These are phyloP conservation scores for Colletotrichum filicis DNA, from an alignment of 2,329 filamentous ascomycete genomes.

Conservation along the genomic window DNA sequence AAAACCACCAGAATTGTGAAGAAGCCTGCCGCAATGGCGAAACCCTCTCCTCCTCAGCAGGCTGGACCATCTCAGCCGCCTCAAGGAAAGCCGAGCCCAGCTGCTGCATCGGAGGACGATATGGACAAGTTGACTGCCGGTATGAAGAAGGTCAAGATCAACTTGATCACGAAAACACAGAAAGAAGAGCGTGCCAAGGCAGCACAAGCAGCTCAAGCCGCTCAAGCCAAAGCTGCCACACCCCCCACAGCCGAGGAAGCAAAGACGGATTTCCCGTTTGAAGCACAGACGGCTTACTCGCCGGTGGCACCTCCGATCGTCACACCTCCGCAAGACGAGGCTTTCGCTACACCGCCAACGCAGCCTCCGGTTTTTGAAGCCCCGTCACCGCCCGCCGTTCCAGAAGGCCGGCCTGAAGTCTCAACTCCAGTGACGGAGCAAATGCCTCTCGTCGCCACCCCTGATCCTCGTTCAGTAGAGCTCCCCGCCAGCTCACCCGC, in stretches of 20 bases:
- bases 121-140: conserved; percentile 66
- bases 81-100: conserved; percentile 4
- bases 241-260: conserved; percentile 29
- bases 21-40: conserved; percentile 42
- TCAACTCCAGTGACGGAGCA: conserved; percentile 23
- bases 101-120: conserved; percentile 46
- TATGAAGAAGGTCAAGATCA: conserved; percentile 73
- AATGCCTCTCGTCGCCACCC: conserved; percentile 17
- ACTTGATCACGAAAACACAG: conserved; percentile 67
- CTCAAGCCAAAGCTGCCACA: conserved; percentile 38
- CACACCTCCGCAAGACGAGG: conserved; percentile 22
- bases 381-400: conserved; percentile 4
- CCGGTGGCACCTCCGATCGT: conserved; percentile 7
- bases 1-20: conserved; percentile 48
- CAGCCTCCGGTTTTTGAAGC: not conserved
- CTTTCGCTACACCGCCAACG: conserved; percentile 5
- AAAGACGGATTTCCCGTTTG: not conserved
- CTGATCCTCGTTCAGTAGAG: conserved; percentile 38
- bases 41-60: conserved; percentile 16
- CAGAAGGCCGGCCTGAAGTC: not conserved
- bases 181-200: conserved; percentile 61
- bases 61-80: conserved; percentile 7
- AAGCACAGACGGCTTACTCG: not conserved
- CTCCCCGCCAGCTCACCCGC: conserved; percentile 45
- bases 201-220: conserved; percentile 37